Evolutionary conservation across 2,329 filamentous ascomycete species (phyloP).

Genomic region (Monilinia laxa): DNA sequence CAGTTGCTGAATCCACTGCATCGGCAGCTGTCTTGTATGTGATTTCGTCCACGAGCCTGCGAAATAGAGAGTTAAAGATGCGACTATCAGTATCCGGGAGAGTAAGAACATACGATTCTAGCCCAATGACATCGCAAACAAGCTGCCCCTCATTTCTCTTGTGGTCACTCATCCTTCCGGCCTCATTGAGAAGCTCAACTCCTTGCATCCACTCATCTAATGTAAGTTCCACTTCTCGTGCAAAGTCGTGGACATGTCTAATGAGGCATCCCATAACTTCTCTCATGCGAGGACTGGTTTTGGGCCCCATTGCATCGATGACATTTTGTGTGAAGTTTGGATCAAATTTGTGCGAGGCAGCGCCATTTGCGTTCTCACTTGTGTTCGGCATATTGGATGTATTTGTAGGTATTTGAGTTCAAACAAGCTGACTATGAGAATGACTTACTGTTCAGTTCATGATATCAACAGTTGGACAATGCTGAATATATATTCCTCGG

Average conservation of each 20-base stretch:
- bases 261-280: conserved; percentile 56
- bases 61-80: not conserved
- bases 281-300: conserved; percentile 56
- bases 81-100: not conserved
- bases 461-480: not conserved
- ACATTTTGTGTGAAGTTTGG: conserved; percentile 60
- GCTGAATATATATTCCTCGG: conserved; percentile 5
- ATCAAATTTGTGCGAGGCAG: conserved; percentile 40
- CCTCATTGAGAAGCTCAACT: conserved; percentile 58
- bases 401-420: not conserved
- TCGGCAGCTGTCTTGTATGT: conserved; percentile 35
- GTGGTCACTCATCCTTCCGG: conserved; percentile 61
- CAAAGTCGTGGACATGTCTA: conserved; percentile 58
- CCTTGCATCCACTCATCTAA: conserved; percentile 59
- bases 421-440: not conserved
- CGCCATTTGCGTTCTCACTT: not conserved
- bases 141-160: conserved; percentile 64
- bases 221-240: conserved; percentile 57
- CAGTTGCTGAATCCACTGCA: conserved; percentile 47
- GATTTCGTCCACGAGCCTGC: conserved; percentile 45
- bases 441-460: not conserved
- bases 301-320: conserved; percentile 60
- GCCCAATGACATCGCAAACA: conserved; percentile 61
- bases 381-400: not conserved
- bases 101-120: conserved; percentile 52